Conservation (phyloP, 441 rosid genomes). For the Adansonia rubrostipa region DNA sequence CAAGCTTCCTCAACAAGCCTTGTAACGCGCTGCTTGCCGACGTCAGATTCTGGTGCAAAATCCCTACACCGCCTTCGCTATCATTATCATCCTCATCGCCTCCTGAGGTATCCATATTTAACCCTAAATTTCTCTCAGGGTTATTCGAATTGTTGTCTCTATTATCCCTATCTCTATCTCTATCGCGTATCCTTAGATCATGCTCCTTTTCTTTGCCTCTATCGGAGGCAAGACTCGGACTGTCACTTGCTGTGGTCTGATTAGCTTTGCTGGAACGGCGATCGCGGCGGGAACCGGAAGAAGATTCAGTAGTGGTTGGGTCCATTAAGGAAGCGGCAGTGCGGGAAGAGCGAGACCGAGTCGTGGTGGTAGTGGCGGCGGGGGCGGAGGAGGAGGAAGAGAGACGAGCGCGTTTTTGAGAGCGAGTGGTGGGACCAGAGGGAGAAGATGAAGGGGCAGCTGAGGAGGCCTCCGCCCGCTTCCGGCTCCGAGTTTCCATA, state of each 20-base stretch:
- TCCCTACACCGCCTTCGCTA: slow-evolving; percentile 76
- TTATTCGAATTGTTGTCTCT: slow-evolving; percentile 37
- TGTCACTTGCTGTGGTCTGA: slow-evolving; percentile 33
- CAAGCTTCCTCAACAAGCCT: slow-evolving; percentile 90
- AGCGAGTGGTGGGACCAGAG: slow-evolving; percentile 78
- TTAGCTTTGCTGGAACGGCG: slow-evolving; percentile 55
- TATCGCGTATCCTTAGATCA: slow-evolving; percentile 66
- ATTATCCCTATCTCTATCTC: slow-evolving; percentile 51
- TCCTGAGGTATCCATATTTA: slow-evolving; percentile 62
- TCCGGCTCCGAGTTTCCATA: slow-evolving; percentile 99
- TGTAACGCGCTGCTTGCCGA: slow-evolving; percentile 97
- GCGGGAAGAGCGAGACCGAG: slow-evolving; percentile 41
- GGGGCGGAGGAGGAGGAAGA: slow-evolving; percentile 43
- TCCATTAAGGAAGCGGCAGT: slow-evolving; percentile 59
- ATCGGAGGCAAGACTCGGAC: slow-evolving; percentile 44
- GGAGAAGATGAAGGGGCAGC: slow-evolving; percentile 76
- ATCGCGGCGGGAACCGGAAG: slow-evolving; percentile 76
- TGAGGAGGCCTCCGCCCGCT: slow-evolving; percentile 99
- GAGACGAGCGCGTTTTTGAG: slow-evolving; percentile 78
- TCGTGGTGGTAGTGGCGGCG: slow-evolving; percentile 17
- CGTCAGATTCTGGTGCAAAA: slow-evolving; percentile 84
- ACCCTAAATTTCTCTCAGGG: slow-evolving; percentile 50
- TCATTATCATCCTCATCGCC: slow-evolving; percentile 83
- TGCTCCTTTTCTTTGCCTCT: slow-evolving; percentile 98
- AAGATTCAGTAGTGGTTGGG: slow-evolving; percentile 62